These are phyloP conservation scores for Polyrhizophydium stewartii DNA, from an alignment of 371 early-diverging fungal genomes.

Conservation along the genomic window DNA sequence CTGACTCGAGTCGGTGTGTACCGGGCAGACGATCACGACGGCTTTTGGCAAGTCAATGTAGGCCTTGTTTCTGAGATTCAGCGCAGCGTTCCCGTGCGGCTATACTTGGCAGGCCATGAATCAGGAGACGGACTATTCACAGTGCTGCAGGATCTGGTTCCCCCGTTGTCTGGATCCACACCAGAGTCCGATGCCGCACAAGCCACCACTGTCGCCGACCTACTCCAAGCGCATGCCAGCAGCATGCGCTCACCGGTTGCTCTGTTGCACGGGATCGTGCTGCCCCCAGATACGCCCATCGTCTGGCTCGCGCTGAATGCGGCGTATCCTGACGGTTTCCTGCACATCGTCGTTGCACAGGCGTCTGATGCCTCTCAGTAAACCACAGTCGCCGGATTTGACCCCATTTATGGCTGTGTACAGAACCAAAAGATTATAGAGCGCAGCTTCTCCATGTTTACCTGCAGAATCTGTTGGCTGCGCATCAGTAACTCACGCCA, in stretches of 20 bases:
- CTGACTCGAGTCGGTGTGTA: neutral
- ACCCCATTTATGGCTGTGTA: too few species aligned
- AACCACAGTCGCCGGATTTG: too few species aligned
- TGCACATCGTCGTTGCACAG: slow-evolving; percentile 67
- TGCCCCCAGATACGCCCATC: slow-evolving; percentile 58
- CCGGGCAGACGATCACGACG: slow-evolving; percentile 45
- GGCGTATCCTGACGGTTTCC: slow-evolving; percentile 67
- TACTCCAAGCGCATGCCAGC: neutral
- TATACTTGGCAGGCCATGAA: slow-evolving; percentile 56
- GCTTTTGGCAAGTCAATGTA: slow-evolving; percentile 64
- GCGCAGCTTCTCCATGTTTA: too few species aligned
- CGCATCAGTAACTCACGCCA: too few species aligned
- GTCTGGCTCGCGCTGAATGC: slow-evolving; percentile 62
- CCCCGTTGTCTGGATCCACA: too few species aligned
- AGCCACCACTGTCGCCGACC: neutral
- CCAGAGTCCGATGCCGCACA: too few species aligned
- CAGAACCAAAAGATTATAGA: too few species aligned
- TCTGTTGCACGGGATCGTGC: slow-evolving; percentile 56
- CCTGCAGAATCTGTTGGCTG: too few species aligned
- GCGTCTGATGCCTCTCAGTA: too few species aligned
- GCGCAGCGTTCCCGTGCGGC: slow-evolving; percentile 55
- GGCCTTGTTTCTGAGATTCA: too few species aligned
- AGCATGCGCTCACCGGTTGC: too few species aligned
- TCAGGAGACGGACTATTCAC: neutral
- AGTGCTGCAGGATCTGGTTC: slow-evolving; percentile 55